A percentile compares a stretch with the other conserved stretches of the same genome.
These are phyloP conservation scores for Coemansia sp. DNA, from an alignment of 371 early-diverging fungal species.

Conservation along the genomic window DNA sequence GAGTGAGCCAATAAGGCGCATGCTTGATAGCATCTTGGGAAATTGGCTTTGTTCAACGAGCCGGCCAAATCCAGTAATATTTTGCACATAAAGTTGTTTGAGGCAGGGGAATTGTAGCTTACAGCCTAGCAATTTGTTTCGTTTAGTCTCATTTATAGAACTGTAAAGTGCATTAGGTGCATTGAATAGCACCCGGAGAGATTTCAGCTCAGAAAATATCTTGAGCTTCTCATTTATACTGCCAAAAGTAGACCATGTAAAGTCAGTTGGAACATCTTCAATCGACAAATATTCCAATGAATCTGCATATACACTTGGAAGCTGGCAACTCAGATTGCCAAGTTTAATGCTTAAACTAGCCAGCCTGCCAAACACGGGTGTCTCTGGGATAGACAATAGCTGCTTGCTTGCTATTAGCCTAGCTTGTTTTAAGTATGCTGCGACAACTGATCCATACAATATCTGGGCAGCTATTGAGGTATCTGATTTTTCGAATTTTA, in stretches of 20 bases:
- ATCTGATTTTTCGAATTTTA: neutral
- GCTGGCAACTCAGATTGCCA: neutral
- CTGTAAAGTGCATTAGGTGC: neutral
- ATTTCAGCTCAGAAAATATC: neutral
- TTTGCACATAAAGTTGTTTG: neutral
- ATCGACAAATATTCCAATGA: neutral
- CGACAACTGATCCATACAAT: neutral
- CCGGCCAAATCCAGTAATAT: neutral
- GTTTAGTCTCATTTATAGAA: too few species aligned
- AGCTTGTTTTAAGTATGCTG: neutral
- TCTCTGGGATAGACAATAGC: neutral
- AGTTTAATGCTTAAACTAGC: neutral
- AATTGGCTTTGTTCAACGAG: conserved; percentile 1
- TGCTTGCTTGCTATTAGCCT: neutral
- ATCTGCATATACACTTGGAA: neutral
- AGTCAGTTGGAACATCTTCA: neutral
- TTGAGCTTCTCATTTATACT: neutral
- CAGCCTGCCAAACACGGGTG: neutral
- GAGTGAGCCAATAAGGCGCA: neutral
- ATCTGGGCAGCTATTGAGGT: neutral
- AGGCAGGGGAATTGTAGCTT: neutral
- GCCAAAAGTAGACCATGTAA: neutral
- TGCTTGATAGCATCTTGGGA: neutral
- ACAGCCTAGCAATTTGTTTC: neutral
- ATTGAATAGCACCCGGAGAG: neutral